Evolutionary conservation across 2,329 filamentous ascomycete species (phyloP), one percentile per base, ranked within the genome.

Genomic region (Aspergillus intermedius): DNA sequence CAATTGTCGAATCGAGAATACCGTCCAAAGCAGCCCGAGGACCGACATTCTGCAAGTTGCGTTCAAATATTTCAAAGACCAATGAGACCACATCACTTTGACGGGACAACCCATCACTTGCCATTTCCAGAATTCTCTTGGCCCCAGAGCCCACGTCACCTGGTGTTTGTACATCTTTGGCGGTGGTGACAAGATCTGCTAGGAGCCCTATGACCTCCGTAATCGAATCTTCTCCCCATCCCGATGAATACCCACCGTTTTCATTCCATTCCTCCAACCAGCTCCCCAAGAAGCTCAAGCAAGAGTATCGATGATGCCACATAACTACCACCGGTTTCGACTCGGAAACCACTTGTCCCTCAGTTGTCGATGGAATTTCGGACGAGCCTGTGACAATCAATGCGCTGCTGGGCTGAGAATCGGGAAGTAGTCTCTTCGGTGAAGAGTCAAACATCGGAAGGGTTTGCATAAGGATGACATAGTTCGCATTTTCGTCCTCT

Each of bases 401-500:
- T 42, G 65, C 63, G 57, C 61, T 64, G 49, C 60, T 63, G 35
- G 58, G 28, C 44, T 58, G 52, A 13, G 47, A 48, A 22, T 57
- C 54, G 0, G 55, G 51, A 19, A 62, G 51, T 12, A 60, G 54
- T 17, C 57, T 60, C 39, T 53, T 58, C 10, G 60, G 51, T 15
- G 59, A 54, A 4, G 62, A 54, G 21, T 68, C 66, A 22, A 73
- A 62, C 64, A 74, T 70, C 44, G 77, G 74, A 54, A 89, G 83
- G 13, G 76, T 67, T 13, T 71, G 66, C 41, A 69, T 55, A 61
- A 96, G 78, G 51, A 80, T 77, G 51, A 96, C 87, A 15, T 81
- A 82, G 58, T 94, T 93, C 22, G 81, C 82, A 56, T 93, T 91
- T 50, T 93, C 87, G 54, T 95, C 88, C 68, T 96, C 91, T 46